Percentiles rank a stretch among this genome's conserved stretches.
Evolutionary conservation across 306 rosid genomes (phyloP).

Genomic region (Cotoneaster glaucophyllus): DNA sequence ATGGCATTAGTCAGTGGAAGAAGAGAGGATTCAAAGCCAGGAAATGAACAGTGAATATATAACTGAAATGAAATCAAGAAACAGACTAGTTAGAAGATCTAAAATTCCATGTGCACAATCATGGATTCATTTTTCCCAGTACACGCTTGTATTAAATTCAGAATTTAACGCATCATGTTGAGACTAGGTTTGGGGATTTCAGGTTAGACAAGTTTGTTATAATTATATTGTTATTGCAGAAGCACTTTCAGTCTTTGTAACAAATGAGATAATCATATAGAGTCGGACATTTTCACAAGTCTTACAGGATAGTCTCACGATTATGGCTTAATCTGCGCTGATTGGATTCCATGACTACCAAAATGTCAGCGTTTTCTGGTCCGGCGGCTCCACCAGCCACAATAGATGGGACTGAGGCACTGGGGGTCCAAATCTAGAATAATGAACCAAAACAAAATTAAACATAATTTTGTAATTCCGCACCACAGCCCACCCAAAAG

Average conservation of each 20-base stretch:
- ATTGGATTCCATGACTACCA: constrained; percentile 64
- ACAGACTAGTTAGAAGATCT: background rate
- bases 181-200: background rate
- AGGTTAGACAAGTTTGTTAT: background rate
- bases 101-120: background rate
- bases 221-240: background rate
- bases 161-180: background rate
- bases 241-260: background rate
- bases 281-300: constrained; percentile 12
- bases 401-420: constrained; percentile 61
- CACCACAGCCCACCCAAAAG: background rate
- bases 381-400: constrained; percentile 73
- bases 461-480: constrained; percentile 11
- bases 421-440: constrained; percentile 83
- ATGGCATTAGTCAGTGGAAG: constrained; percentile 4
- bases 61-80: background rate
- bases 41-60: background rate
- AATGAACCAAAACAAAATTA: constrained; percentile 27
- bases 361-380: constrained; percentile 65
- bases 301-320: constrained; percentile 76
- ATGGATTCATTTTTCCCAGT: background rate
- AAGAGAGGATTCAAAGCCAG: background rate
- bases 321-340: constrained; percentile 62
- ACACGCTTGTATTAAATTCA: background rate
- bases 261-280: background rate